Evolutionary conservation across 2,329 filamentous ascomycete genomes (phyloP).

Genomic region (Didymella exigua): DNA sequence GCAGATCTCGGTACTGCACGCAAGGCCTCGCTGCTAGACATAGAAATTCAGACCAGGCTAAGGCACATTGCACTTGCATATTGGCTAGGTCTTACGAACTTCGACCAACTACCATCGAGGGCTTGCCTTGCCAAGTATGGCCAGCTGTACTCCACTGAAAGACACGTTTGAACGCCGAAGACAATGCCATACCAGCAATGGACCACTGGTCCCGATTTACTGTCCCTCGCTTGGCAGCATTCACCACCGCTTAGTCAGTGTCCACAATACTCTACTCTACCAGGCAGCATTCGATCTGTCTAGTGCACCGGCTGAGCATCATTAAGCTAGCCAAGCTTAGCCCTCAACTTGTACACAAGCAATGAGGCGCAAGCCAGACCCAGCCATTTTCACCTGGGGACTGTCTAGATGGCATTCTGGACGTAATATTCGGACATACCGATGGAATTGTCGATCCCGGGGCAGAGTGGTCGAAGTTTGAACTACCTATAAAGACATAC

Average conservation of each 20-base stretch:
- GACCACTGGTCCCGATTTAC: not conserved
- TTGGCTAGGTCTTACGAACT: not conserved
- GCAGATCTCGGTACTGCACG: not conserved
- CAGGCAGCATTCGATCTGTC: not conserved
- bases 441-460: not conserved
- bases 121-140: not conserved
- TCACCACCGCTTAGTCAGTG: not conserved
- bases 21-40: not conserved
- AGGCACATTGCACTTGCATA: not conserved
- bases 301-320: not conserved
- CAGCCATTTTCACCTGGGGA: not conserved
- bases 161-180: not conserved
- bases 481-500: not conserved
- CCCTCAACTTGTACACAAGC: not conserved
- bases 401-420: not conserved
- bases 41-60: not conserved
- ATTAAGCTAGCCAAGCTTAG: constrained; percentile 2
- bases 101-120: not conserved
- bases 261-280: not conserved
- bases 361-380: not conserved
- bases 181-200: constrained; percentile 2
- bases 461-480: not conserved
- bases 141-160: not conserved
- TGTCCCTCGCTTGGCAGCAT: not conserved
- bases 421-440: not conserved